Evolutionary conservation across 1,139 yeast species (phyloP).

Genomic region (Geotrichum phurueaensis): DNA sequence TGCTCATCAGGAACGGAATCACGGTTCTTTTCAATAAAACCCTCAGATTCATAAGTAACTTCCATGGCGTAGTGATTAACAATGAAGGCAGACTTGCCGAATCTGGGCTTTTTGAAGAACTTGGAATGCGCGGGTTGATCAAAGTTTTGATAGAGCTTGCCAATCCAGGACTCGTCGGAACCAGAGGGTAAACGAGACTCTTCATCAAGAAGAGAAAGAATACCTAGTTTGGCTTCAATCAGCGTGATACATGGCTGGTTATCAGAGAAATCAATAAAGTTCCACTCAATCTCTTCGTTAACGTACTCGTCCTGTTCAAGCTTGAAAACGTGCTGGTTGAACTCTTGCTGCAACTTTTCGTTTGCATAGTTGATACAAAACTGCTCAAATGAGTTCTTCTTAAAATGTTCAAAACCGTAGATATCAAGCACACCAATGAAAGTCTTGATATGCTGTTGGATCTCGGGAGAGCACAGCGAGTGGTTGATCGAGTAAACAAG

Average conservation of each 20-base stretch:
- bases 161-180: constrained; percentile 86
- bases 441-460: constrained; percentile 49
- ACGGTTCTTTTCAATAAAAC: constrained; percentile 93
- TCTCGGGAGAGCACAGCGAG: constrained; percentile 70
- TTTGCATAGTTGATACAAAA: constrained; percentile 97
- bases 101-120: constrained; percentile 88
- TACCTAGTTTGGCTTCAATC: constrained; percentile 86
- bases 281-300: constrained; percentile 92
- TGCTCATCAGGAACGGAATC: constrained; percentile 97
- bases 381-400: constrained; percentile 90
- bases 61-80: constrained; percentile 94
- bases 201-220: constrained; percentile 83
- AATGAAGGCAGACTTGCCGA: constrained; percentile 85
- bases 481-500: constrained; percentile 75
- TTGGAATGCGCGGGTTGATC: constrained; percentile 71
- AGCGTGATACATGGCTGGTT: constrained; percentile 95
- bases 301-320: constrained; percentile 94
- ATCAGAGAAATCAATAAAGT: constrained; percentile 91
- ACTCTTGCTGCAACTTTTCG: constrained; percentile 95
- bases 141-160: constrained; percentile 80
- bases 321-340: constrained; percentile 94
- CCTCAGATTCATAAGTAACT: constrained; percentile 87
- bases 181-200: constrained; percentile 95
- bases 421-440: constrained; percentile 97
- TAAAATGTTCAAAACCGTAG: constrained; percentile 95